Evolutionary conservation across 148 eudicot genomes (phyloP).

Genomic region (Vaccinium darrowii): DNA sequence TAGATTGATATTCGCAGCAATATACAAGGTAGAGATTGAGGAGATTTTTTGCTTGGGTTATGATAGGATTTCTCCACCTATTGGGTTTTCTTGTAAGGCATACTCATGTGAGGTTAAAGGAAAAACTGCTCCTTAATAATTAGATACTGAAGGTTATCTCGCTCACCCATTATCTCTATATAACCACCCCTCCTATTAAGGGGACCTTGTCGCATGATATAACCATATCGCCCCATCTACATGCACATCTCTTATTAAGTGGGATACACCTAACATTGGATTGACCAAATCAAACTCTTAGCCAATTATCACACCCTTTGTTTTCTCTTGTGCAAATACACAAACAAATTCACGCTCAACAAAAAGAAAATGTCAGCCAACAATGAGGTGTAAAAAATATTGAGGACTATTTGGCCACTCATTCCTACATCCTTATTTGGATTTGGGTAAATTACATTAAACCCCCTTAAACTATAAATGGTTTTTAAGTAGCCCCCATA

Average conservation of each 20-base stretch:
- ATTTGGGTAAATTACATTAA: no score
- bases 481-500: no score
- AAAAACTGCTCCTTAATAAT: neutral
- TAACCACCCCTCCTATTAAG: neutral
- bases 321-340: neutral
- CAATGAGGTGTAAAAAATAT: neutral
- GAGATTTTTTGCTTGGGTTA: neutral
- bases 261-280: neutral
- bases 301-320: neutral
- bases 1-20: no score
- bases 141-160: neutral
- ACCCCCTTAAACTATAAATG: no score
- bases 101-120: neutral
- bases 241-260: neutral
- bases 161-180: neutral
- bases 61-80: neutral
- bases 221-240: neutral
- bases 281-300: constrained; percentile 9
- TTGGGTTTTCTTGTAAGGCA: neutral
- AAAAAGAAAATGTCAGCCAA: neutral
- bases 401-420: neutral
- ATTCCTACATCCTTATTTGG: neutral
- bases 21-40: neutral
- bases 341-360: neutral
- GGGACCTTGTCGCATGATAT: neutral